A percentile compares a stretch with the other conserved stretches of the same genome.
phyloP scores from a whole-genome alignment of 208 protist genomes.

The Porcisia deanei region DNA sequence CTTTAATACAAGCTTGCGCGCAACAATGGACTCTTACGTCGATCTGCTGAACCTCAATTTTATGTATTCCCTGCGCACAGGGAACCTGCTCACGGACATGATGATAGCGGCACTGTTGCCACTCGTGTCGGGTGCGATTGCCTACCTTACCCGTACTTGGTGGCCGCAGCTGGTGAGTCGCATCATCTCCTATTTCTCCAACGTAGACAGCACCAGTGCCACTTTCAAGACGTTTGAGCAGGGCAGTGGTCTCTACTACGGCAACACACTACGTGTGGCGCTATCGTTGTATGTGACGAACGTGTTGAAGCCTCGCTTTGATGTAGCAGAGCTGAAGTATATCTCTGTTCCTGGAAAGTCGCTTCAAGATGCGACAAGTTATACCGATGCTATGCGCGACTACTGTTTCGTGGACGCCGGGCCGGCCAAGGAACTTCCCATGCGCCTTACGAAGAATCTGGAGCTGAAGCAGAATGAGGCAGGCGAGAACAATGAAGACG shows the following conservation, averaged over 20 bases:
- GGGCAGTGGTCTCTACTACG: constrained; percentile 25
- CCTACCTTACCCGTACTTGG: constrained; percentile 43
- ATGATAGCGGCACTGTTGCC: constrained; percentile 82
- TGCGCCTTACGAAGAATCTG: constrained; percentile 22
- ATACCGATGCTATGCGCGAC: constrained; percentile 37
- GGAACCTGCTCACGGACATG: constrained; percentile 83
- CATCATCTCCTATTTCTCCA: constrained; percentile 23
- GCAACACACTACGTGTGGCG: constrained; percentile 52
- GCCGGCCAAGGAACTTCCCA: constrained; percentile 33
- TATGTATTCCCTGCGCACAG: constrained; percentile 85
- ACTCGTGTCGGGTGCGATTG: constrained; percentile 50
- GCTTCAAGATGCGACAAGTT: constrained; percentile 49
- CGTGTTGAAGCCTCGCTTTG: constrained; percentile 28
- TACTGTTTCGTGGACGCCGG: constrained; percentile 39
- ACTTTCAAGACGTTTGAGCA: constrained; percentile 13
- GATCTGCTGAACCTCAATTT: constrained; percentile 88
- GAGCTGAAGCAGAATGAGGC: constrained; percentile 32
- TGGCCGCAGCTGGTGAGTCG: constrained; percentile 48
- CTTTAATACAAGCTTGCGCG: background rate
- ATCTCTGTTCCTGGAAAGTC: constrained; percentile 41
- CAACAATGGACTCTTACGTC: constrained; percentile 76
- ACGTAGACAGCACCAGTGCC: constrained; percentile 21
- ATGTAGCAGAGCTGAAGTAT: constrained; percentile 53
- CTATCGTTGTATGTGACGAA: constrained; percentile 36
- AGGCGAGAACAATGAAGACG: constrained; percentile 4